These are phyloP conservation scores for Laetiporus sulphureus DNA, from an alignment of 1,284 basidiomycete species.

Conservation along the genomic window DNA sequence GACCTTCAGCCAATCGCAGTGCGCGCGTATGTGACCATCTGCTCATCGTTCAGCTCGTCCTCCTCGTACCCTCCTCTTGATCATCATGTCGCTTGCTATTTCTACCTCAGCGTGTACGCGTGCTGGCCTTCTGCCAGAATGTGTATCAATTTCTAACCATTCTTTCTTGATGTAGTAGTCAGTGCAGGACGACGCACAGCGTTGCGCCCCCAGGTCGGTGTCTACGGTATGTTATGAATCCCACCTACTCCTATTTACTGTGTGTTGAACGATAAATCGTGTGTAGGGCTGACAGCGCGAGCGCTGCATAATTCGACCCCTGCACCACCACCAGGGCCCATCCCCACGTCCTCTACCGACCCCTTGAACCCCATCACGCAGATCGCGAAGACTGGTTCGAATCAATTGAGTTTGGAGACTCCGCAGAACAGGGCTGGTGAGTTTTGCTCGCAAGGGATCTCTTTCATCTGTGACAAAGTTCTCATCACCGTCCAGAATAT, in stretches of 20 bases:
- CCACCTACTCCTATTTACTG: neutral
- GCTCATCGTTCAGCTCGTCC: slow-evolving; percentile 20
- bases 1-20: slow-evolving; percentile 15
- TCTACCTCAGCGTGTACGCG: slow-evolving; percentile 42
- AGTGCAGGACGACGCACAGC: slow-evolving; percentile 39
- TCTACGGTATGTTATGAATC: slow-evolving; percentile 32
- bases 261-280: neutral
- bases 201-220: slow-evolving; percentile 38
- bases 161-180: slow-evolving; percentile 36
- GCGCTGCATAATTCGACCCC: slow-evolving; percentile 48
- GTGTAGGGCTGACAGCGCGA: slow-evolving; percentile 37
- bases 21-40: slow-evolving; percentile 16
- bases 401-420: slow-evolving; percentile 81
- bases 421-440: slow-evolving; percentile 86
- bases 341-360: slow-evolving; percentile 38
- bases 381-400: slow-evolving; percentile 72
- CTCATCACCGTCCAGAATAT: slow-evolving; percentile 64
- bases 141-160: no score
- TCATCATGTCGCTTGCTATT: slow-evolving; percentile 43
- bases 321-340: slow-evolving; percentile 27
- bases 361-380: slow-evolving; percentile 50
- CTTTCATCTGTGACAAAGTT: slow-evolving; percentile 2
- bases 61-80: slow-evolving; percentile 15
- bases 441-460: slow-evolving; percentile 23
- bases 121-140: no score